Conservation (phyloP, 768 basidiomycete genomes). For the Tulasnella sp. region DNA sequence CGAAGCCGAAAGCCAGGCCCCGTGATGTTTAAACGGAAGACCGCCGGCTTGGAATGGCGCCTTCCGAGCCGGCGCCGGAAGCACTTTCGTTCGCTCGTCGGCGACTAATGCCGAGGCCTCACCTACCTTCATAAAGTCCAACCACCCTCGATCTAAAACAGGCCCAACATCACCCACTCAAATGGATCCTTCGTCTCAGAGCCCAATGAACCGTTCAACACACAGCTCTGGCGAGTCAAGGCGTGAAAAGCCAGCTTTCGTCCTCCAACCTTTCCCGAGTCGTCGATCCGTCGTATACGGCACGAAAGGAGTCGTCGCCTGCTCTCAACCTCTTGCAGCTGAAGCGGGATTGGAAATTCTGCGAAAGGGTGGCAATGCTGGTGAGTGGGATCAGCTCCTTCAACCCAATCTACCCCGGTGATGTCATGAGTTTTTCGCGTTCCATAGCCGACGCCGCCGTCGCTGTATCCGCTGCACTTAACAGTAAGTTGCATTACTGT, state of each 20-base stretch:
- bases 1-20: neutral
- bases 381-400: conserved; percentile 41
- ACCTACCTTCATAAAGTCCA: neutral
- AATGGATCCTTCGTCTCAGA: neutral
- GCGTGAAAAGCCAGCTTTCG: neutral
- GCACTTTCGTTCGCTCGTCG: neutral
- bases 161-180: neutral
- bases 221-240: neutral
- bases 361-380: conserved; percentile 91
- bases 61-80: neutral
- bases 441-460: conserved; percentile 86
- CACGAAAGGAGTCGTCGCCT: conserved; percentile 81
- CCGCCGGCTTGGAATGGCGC: neutral
- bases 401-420: neutral
- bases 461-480: conserved; percentile 86
- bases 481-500: conserved; percentile 39
- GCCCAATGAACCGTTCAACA: neutral
- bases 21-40: neutral
- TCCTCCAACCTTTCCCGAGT: neutral
- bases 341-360: conserved; percentile 91
- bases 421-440: neutral
- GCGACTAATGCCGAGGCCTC: neutral
- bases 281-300: conserved; percentile 74
- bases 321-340: conserved; percentile 86
- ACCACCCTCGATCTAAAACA: neutral